Base-by-base conservation (phyloP, 2,329 filamentous ascomycete species). In the Acrocalymma vagum region DNA sequence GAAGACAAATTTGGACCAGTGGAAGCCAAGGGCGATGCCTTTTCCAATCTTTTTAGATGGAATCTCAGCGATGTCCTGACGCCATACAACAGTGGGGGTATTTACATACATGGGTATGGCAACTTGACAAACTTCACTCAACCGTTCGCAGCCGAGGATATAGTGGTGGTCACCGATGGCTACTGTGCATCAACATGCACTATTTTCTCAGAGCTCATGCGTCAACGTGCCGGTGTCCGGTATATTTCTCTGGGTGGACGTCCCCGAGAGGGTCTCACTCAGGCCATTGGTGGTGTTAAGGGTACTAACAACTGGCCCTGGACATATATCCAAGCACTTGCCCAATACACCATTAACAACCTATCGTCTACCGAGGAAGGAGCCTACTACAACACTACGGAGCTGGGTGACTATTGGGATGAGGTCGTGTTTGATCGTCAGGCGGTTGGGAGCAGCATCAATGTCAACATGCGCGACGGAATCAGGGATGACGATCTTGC, bases 271-370 rank as follows among this genome's bases (percentile, higher is more conserved):
- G 71, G 69, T 3, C 76, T 78, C 1, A 87, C 85, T 0, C 68
- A 71, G 47, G 68, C 68, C 23, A 71, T 86, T 13, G 83, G 84
- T n/a, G 85, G 84, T n/a, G 78, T 82, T 31, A 83, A 85, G 55
- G 85, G 85, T 21, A 69, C 71, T 0, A 72, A 78, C 48, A 58
- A 66, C 41, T 52, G 39, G 14, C 53, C 55, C 1, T 68, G 61
- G 62, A 36, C 35, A 15, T 65, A 62, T 44, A 67, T 71, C 34
- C 63, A 68, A 32, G 38, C 38, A 15, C 34, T 60, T 6, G 55
- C 48, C 3, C 53, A 65, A 30, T 53, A 44, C 37, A 42, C 59
- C 7, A 40, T 62, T n/a, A 42, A 36, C 13, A 46, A 61, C 20
- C 41, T 60, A 9, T 56, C 57, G 6, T 48, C 50, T 16, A 56